Base-by-base conservation (phyloP, 1,139 yeast genomes). In the Hansenula sp. region DNA sequence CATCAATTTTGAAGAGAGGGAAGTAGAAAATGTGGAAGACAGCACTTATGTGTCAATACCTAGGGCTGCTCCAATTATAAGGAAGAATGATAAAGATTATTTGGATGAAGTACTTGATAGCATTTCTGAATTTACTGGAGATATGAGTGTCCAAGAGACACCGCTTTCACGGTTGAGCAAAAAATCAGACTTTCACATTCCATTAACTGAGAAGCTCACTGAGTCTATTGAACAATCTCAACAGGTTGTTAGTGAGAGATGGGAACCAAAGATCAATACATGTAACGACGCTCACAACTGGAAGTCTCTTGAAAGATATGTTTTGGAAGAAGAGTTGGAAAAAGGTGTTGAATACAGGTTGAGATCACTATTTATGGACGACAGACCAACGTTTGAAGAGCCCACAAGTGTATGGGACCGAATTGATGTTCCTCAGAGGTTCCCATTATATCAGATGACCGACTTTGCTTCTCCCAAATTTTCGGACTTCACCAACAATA, bases 311-410 rank as follows among this genome's bases (percentile, higher is more conserved):
- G 46, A 51, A 21, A 16, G 2, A 1, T 29, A 27, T 18, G 19
- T 28, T 11, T 16, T 44, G 10, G 42, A 44, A 8, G 55, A 52
- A 22, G 39, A 40, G 0, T 36, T 50, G 12, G 43, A 42, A 6
- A 48, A 45, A 29, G 55, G 55, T 1, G 27, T 41, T 2, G 49
- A 46, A 8, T 50, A 29, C 25, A 36, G 44, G 8, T 16, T 52
- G n/a, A 41, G 42, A 17, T 29, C 49, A 2, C 47, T 47, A 14
- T 50, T 42, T 32, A 52, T 50, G 52, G 38, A 30, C 12, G 44
- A 39, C 18, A 36, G 32, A 11, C 53, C 53, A 2, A 32, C 39
- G 3, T 49, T 48, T 29, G 27, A 35, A n/a, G 52, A 51, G 29
- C 32, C 22, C 2, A 36, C 20, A 20, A 14, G 29, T 4, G 39